These are phyloP conservation scores for Pseudogymnoascus sp. DNA, from an alignment of 2,329 filamentous ascomycete species.

Conservation along the genomic window DNA sequence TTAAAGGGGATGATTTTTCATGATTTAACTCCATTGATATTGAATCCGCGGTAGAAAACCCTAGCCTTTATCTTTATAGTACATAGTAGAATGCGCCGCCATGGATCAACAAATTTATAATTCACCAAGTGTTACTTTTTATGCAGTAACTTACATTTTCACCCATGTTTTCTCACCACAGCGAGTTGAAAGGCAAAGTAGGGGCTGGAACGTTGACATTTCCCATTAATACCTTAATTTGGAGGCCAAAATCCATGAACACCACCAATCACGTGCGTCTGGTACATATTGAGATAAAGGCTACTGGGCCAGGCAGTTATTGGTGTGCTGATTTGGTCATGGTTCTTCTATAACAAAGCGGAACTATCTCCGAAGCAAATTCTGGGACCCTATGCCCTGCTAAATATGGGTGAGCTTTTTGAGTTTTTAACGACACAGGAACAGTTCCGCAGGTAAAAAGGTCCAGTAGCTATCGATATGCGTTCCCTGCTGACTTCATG, in stretches of 20 bases:
- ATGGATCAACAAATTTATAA: background rate
- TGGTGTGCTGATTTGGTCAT: background rate
- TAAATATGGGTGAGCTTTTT: conserved; percentile 59
- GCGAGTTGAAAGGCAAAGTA: too few relatives aligned
- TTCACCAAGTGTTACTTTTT: background rate
- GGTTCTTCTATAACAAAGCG: conserved; percentile 1
- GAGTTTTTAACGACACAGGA: conserved; percentile 57
- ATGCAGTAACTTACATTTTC: background rate
- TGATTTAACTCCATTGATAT: conserved; percentile 7
- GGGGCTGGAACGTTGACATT: background rate
- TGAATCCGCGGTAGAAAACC: background rate
- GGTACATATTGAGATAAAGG: background rate
- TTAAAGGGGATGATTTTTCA: conserved; percentile 12
- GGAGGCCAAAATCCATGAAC: background rate
- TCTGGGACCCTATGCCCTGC: background rate
- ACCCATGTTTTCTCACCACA: background rate
- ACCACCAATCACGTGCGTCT: background rate
- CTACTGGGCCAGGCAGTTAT: background rate
- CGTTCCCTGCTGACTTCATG: conserved; percentile 2
- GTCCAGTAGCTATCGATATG: background rate
- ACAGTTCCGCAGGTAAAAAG: conserved; percentile 50
- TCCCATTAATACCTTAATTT: background rate
- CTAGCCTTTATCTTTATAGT: conserved; percentile 1
- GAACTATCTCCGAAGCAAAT: background rate
- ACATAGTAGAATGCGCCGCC: background rate